Base-by-base conservation (phyloP, 805 yeast species). In the Cyberlindnera americana region DNA sequence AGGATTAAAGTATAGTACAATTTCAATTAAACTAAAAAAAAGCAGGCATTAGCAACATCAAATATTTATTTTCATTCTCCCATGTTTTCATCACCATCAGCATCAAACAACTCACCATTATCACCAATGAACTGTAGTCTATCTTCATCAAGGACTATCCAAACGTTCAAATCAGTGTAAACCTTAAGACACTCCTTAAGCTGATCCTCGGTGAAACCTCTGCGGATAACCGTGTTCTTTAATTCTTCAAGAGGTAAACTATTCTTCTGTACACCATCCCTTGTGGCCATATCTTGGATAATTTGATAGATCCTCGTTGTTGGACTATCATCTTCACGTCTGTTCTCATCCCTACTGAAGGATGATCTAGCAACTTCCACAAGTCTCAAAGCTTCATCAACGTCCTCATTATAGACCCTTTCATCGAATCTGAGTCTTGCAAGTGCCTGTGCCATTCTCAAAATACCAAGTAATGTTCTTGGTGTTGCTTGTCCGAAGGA, bases 401-500 rank as follows among this genome's bases (percentile, higher is more conserved):
- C 96, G 62, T 93, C 98, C 42, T 77, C 85, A 30, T 71, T 65
- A 23, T 69, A 72, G 7, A 93, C 98, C 15, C 57, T 65, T 46
- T 82, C 72, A 42, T 81, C 81, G 59, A 93, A 87, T 57, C 97
- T 74, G 43, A 93, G 72, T 54, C 96, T 75, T 0, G 99, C 98
- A 47, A 86, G 72, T 1, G 97, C 99, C 66, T 91, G 98, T 2
- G 99, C 77, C 73, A 93, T 72, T 67, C 99, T 81, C 50, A 93
- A 67, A 35, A 95, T 82, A 52, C 93, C 98, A 42, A 93, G 71
- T 47, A 93, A 72, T 2, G 98, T 89, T 70, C 99, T 82, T 42
- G 98, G 97, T 1, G 99, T 90, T 16, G 95, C 83, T 64, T 90
- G 97, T 33, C 90, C 79, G 60, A 91, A 91, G 40, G 88, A 84